phyloP scores from a whole-genome alignment of 2,329 filamentous ascomycete genomes.

The Fusarium austroafricanum region DNA sequence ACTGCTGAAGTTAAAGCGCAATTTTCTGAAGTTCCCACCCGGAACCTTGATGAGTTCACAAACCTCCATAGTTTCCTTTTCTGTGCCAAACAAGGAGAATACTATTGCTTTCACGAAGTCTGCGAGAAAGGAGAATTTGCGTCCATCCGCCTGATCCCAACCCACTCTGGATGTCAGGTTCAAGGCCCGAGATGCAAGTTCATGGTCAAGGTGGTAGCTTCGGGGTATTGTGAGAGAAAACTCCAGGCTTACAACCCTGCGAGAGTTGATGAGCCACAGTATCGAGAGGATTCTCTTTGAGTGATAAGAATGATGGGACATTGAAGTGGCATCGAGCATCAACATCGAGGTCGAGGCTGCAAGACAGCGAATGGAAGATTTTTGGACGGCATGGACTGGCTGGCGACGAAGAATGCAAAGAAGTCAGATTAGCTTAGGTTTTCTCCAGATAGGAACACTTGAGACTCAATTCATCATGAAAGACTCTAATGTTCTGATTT shows the following conservation, averaged over 20 bases:
- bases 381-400: too few species aligned
- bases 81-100: rapidly evolving
- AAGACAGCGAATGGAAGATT: too few species aligned
- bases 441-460: too few species aligned
- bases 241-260: not conserved
- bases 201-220: not conserved
- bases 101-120: not conserved
- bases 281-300: rapidly evolving
- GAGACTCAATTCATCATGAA: too few species aligned
- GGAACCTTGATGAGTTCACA: rapidly evolving
- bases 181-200: not conserved
- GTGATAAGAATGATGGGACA: too few species aligned
- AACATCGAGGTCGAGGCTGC: too few species aligned
- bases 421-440: too few species aligned
- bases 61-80: not conserved
- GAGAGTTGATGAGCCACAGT: not conserved
- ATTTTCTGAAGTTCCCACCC: not conserved
- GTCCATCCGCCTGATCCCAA: rapidly evolving
- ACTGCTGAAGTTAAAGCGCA: not conserved
- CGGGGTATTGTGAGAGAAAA: rapidly evolving
- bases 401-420: too few species aligned
- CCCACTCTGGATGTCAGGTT: rapidly evolving
- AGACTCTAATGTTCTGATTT: too few species aligned
- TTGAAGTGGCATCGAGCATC: too few species aligned
- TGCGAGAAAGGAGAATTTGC: not conserved